Percentiles rank a stretch among this genome's conserved stretches.
Evolutionary conservation across 257 asterid species (phyloP).

Genomic region (Forsythia suspensa): DNA sequence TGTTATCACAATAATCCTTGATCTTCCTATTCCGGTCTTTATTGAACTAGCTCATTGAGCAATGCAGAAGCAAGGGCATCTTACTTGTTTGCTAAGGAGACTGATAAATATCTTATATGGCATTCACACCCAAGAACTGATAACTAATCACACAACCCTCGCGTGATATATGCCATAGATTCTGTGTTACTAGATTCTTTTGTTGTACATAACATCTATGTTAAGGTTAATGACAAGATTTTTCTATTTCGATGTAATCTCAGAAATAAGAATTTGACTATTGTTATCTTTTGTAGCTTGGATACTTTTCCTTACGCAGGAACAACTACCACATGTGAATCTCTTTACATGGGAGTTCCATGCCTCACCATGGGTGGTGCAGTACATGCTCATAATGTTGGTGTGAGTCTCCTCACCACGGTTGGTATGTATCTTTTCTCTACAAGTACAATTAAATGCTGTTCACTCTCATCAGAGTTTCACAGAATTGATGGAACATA

Average conservation of each 20-base stretch:
- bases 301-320: slow-evolving; percentile 99
- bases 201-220: slow-evolving; percentile 3
- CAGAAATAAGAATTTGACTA: not conserved
- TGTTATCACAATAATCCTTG: not conserved
- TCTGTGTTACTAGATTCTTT: slow-evolving; percentile 14
- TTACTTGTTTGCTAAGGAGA: not conserved
- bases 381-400: slow-evolving; percentile 97
- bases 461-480: not conserved
- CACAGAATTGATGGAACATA: slow-evolving; percentile 10
- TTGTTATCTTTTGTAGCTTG: slow-evolving; percentile 53
- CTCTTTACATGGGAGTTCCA: slow-evolving; percentile 98
- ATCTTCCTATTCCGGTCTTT: not conserved
- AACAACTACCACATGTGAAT: slow-evolving; percentile 98
- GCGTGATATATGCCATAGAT: slow-evolving; percentile 1
- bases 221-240: slow-evolving; percentile 9
- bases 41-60: not conserved
- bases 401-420: slow-evolving; percentile 80
- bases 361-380: slow-evolving; percentile 95
- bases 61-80: not conserved
- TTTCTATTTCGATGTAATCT: slow-evolving; percentile 16
- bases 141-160: not conserved
- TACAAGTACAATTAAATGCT: not conserved
- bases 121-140: not conserved
- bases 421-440: slow-evolving; percentile 60
- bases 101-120: not conserved